A percentile compares a stretch with the other conserved stretches of the same genome.
These are phyloP conservation scores for Aspergillus texensis DNA, from an alignment of 2,329 filamentous ascomycete genomes.

Conservation along the genomic window DNA sequence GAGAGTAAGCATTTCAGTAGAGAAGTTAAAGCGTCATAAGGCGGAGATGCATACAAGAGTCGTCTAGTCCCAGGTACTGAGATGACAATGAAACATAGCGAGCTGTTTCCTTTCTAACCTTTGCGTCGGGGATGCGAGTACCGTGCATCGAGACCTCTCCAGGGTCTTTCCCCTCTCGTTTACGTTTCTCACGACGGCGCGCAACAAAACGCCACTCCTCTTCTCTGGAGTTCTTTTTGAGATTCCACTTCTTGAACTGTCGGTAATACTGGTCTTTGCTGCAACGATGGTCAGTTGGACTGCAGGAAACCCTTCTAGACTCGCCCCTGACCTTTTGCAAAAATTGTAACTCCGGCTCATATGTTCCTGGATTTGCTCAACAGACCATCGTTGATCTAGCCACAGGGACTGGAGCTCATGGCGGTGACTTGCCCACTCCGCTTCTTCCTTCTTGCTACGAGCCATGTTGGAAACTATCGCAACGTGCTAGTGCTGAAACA, in stretches of 20 bases:
- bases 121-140: conserved; percentile 16
- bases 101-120: conserved; percentile 26
- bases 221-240: conserved; percentile 26
- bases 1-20: conserved; percentile 1
- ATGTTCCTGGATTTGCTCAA: too few species aligned
- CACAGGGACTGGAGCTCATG: too few species aligned
- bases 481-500: too few species aligned
- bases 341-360: too few species aligned
- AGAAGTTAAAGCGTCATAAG: neutral
- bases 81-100: conserved; percentile 16
- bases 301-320: too few species aligned
- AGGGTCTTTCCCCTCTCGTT: neutral
- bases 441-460: too few species aligned
- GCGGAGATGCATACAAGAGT: conserved; percentile 12
- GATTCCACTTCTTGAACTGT: conserved; percentile 30
- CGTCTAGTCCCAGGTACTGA: conserved; percentile 12
- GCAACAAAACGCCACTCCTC: conserved; percentile 25
- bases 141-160: neutral
- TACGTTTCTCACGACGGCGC: conserved; percentile 17
- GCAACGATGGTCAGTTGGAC: too few species aligned
- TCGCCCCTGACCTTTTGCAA: too few species aligned
- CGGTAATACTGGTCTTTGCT: neutral
- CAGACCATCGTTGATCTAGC: too few species aligned
- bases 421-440: too few species aligned
- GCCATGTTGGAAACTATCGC: too few species aligned